These are phyloP conservation scores for Trichocladium uniseriatum DNA, from an alignment of 495 filamentous ascomycete species.

Conservation along the genomic window DNA sequence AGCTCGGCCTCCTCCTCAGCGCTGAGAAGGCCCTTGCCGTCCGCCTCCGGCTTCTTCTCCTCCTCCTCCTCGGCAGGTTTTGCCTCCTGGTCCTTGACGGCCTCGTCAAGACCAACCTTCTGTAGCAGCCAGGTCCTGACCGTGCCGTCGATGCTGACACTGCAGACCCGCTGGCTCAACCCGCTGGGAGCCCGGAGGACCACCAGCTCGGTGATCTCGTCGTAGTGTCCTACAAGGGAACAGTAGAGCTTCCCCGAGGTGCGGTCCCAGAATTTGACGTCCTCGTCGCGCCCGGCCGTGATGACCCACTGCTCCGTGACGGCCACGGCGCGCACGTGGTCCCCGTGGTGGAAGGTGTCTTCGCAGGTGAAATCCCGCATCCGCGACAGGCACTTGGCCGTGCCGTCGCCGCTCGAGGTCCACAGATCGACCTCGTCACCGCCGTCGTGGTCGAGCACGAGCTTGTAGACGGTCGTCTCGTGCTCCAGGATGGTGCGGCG, in stretches of 20 bases:
- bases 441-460: slow-evolving; percentile 45
- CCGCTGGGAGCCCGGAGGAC: slow-evolving; percentile 42
- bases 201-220: slow-evolving; percentile 78
- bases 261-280: slow-evolving; percentile 80
- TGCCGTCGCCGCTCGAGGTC: slow-evolving; percentile 85
- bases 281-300: slow-evolving; percentile 84
- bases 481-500: slow-evolving; percentile 63
- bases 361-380: slow-evolving; percentile 57
- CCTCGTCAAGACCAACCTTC: slow-evolving; percentile 50
- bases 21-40: slow-evolving; percentile 47
- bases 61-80: slow-evolving; percentile 39
- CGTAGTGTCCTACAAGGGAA: slow-evolving; percentile 75
- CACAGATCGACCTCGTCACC: slow-evolving; percentile 71
- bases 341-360: slow-evolving; percentile 66
- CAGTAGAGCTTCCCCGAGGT: slow-evolving; percentile 64
- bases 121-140: slow-evolving; percentile 70
- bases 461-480: slow-evolving; percentile 79
- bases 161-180: slow-evolving; percentile 46
- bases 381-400: slow-evolving; percentile 62
- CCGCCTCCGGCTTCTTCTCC: slow-evolving; percentile 27
- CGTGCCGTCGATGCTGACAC: slow-evolving; percentile 82
- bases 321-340: slow-evolving; percentile 78
- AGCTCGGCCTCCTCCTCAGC: slow-evolving; percentile 80
- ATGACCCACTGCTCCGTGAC: slow-evolving; percentile 71
- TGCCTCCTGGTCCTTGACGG: slow-evolving; percentile 45